phyloP scores from a whole-genome alignment of 2,329 filamentous ascomycete genomes.

The Chrysoporthe austroafricana region DNA sequence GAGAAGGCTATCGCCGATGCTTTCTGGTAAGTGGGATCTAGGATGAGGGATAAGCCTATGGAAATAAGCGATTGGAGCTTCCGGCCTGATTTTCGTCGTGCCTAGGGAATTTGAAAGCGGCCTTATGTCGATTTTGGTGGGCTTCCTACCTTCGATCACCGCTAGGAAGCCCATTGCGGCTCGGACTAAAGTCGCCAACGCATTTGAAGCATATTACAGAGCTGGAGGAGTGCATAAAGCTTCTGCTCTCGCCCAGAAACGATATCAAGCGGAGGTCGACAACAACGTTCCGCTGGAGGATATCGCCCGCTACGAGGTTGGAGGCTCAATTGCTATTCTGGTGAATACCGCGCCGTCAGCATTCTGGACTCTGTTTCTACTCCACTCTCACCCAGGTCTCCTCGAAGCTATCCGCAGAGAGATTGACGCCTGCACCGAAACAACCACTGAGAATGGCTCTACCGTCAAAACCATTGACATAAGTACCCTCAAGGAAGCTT shows the following conservation, averaged over 20 bases:
- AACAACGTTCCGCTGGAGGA: conserved; percentile 40
- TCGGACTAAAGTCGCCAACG: conserved; percentile 40
- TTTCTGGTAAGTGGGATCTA: conserved; percentile 39
- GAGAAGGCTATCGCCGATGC: conserved; percentile 40
- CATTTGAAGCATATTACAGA: conserved; percentile 45
- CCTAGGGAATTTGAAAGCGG: conserved; percentile 32
- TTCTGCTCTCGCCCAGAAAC: conserved; percentile 42
- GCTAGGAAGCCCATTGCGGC: conserved; percentile 39
- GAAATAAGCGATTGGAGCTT: no score
- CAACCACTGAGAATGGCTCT: conserved; percentile 17
- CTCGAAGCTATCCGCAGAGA: conserved; percentile 6
- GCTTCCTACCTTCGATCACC: conserved; percentile 36
- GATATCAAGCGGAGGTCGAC: conserved; percentile 39
- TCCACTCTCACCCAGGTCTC: conserved; percentile 32
- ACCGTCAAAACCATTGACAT: conserved; percentile 34
- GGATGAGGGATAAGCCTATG: background rate
- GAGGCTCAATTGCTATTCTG: conserved; percentile 44
- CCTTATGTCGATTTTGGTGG: conserved; percentile 33
- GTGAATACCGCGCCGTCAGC: conserved; percentile 44
- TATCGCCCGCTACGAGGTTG: conserved; percentile 47
- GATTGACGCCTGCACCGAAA: conserved; percentile 16
- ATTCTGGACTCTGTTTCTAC: conserved; percentile 46
- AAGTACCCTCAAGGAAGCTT: conserved; percentile 39
- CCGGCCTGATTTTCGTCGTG: background rate
- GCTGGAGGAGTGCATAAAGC: conserved; percentile 42